Conservation (phyloP, 140 eudicot species). For the Anethum foeniculum region DNA sequence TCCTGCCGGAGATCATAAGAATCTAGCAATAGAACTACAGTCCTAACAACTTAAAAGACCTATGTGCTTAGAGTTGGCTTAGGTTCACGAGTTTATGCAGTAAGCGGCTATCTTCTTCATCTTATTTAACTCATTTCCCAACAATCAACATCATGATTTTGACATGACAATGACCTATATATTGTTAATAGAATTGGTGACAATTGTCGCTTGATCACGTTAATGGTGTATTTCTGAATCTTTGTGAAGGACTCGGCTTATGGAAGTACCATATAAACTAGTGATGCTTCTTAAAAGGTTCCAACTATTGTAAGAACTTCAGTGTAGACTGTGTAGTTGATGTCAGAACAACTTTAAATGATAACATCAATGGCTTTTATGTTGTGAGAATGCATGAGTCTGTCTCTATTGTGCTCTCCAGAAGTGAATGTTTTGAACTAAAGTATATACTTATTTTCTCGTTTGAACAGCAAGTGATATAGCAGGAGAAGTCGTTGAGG, state of each 20-base stretch:
- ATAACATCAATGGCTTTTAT: neutral
- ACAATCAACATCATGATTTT: neutral
- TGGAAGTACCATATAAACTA: neutral
- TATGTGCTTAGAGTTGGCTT: neutral
- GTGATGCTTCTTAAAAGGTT: neutral
- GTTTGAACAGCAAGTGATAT: conserved; percentile 44
- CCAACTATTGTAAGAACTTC: neutral
- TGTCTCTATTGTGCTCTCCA: neutral
- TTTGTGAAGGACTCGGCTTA: neutral
- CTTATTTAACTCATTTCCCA: neutral
- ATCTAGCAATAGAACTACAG: neutral
- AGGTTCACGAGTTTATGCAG: neutral
- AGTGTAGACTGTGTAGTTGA: neutral
- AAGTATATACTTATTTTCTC: neutral
- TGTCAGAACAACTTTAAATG: neutral
- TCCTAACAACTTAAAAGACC: neutral
- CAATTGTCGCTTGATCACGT: neutral
- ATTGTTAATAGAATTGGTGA: neutral
- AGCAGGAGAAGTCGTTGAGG: conserved; percentile 52
- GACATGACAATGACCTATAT: neutral
- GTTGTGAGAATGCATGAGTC: neutral
- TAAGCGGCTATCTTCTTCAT: neutral
- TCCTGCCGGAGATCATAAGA: neutral
- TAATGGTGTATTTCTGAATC: neutral
- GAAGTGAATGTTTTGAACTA: neutral